Base-by-base conservation (phyloP, 202 grass and related monocot species). In the Schoenoplectus triqueter region DNA sequence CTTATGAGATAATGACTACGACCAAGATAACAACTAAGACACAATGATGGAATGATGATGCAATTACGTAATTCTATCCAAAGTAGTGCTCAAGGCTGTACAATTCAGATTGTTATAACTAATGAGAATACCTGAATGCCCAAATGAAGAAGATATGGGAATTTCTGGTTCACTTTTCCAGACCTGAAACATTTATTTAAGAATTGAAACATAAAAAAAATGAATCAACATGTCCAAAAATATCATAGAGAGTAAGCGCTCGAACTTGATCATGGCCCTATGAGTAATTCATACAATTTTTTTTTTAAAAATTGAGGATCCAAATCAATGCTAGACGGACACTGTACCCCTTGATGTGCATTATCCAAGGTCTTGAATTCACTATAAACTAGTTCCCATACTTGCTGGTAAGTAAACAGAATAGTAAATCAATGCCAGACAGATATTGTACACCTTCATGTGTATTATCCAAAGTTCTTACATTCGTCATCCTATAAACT, bases 61-160 rank as follows among this genome's bases (percentile, higher is more conserved):
- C 47, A 75, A 10, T 52, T 74, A 31, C 14, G 48, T 73, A 51
- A 49, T 74, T 54, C 19, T 54, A 40, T 7, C 19, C 20, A 10
- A 56, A 76, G 48, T 14, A 4, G 6, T 15, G 15, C 19, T 13
- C 19, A 0, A 4, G 0, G 21, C 52, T 42, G 11, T 42, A 78
- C 54, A 17, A 78, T 59, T 52, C 22, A 44, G 52, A 55, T 44
- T 10, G 54, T 17, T 61, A 57, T 40, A 6, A 57, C 73, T 59
- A 39, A 78, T 75, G 21, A 56, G 2, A 7, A 49, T 89, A 98
- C 93, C 90, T 91, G 83, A 76, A 98, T 98, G 72, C 96, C 96
- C 56, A 98, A 86, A 87, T 98, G 96, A 88, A 98, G 96, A 86
- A 92, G 96, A 83, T 95, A 98, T 1, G 93, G 91, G 80, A 86